Conservation (phyloP, 2,329 filamentous ascomycete genomes). For the Diplodia sapinea region DNA sequence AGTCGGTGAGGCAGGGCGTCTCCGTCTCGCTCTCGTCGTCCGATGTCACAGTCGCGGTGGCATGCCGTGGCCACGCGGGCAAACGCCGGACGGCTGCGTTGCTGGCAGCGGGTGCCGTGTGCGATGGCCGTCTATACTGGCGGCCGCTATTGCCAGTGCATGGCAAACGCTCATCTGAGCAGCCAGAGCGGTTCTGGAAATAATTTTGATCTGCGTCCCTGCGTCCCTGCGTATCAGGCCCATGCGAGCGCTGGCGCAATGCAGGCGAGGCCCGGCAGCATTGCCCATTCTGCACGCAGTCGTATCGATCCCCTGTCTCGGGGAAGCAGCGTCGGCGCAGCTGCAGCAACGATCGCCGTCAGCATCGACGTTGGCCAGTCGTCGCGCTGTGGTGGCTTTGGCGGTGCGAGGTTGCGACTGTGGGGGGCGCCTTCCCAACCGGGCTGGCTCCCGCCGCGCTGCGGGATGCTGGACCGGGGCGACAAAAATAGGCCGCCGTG, state of each 20-base stretch:
- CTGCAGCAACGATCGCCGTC: slow-evolving; percentile 21
- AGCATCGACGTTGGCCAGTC: slow-evolving; percentile 5
- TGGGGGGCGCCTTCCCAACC: slow-evolving; percentile 11
- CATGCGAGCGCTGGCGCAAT: slow-evolving; percentile 30
- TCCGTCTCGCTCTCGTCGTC: background rate
- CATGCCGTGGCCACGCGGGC: slow-evolving; percentile 11
- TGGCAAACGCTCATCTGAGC: background rate
- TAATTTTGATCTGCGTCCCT: slow-evolving; percentile 31
- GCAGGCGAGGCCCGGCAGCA: slow-evolving; percentile 23
- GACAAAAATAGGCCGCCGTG: slow-evolving; percentile 19
- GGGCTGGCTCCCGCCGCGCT: slow-evolving; percentile 21
- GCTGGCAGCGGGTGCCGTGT: slow-evolving; percentile 21
- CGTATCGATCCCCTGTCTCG: slow-evolving; percentile 24
- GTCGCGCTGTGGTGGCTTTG: slow-evolving; percentile 1
- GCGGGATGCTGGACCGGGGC: slow-evolving; percentile 19
- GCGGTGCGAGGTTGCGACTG: slow-evolving; percentile 19
- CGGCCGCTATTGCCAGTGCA: background rate
- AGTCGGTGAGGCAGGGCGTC: slow-evolving; percentile 21
- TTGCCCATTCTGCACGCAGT: slow-evolving; percentile 26
- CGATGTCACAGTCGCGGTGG: slow-evolving; percentile 16
- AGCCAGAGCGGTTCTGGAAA: slow-evolving; percentile 10
- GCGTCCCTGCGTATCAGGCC: slow-evolving; percentile 30
- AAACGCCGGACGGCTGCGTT: slow-evolving; percentile 23
- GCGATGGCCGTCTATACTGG: slow-evolving; percentile 16
- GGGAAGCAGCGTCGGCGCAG: slow-evolving; percentile 16